These are phyloP conservation scores for Triangularia setosa DNA, from an alignment of 2,329 filamentous ascomycete species.

Conservation along the genomic window DNA sequence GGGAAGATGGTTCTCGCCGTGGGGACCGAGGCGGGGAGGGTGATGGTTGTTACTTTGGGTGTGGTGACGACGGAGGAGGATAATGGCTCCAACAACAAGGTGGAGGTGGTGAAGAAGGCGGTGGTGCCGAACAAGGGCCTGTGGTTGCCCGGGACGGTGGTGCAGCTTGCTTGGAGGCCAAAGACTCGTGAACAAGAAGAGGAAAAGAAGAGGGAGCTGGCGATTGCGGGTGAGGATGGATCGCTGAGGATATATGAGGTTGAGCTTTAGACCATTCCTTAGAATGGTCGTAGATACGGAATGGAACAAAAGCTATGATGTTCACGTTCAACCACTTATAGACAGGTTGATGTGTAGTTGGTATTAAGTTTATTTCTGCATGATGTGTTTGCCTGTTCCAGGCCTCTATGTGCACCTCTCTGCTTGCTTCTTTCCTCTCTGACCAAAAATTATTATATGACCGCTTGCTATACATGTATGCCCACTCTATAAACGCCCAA, in stretches of 20 bases:
- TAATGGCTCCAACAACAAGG: conserved; percentile 26
- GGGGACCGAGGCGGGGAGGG: conserved; percentile 52
- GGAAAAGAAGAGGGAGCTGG: conserved; percentile 35
- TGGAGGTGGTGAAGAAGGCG: conserved; percentile 36
- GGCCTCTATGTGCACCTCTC: not conserved
- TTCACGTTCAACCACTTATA: not conserved
- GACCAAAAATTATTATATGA: not conserved
- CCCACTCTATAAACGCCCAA: not conserved
- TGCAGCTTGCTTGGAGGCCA: conserved; percentile 68
- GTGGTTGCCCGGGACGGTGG: conserved; percentile 60
- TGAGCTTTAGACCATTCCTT: conserved; percentile 13
- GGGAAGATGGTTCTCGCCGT: conserved; percentile 46
- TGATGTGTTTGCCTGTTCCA: not conserved
- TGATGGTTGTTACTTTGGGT: conserved; percentile 43
- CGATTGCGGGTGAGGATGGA: conserved; percentile 57
- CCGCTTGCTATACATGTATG: not conserved
- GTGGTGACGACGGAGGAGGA: conserved; percentile 23
- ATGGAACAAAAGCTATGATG: conserved; percentile 1
- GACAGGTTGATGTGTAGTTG: not conserved
- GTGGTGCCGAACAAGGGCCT: conserved; percentile 37
- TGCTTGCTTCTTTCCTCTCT: not conserved
- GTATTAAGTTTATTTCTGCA: not conserved
- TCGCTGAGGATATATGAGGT: conserved; percentile 52
- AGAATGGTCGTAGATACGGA: conserved; percentile 9
- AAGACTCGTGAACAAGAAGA: conserved; percentile 27